A percentile compares a stretch with the other conserved stretches of the same genome.
phyloP scores from a whole-genome alignment of 257 asterid species.

The Primulina tabacum region DNA sequence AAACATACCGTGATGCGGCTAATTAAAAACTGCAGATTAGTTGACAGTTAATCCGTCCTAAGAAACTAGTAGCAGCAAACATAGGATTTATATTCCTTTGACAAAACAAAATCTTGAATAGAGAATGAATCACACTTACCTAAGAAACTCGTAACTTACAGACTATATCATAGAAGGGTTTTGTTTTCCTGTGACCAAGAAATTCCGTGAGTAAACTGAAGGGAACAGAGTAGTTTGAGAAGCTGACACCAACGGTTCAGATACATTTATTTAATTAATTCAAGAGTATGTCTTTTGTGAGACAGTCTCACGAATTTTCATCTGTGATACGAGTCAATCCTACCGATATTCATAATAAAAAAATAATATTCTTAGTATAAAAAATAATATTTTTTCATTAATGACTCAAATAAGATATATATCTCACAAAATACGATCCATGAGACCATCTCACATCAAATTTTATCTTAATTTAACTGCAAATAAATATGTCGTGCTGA shows the following conservation, averaged over 20 bases:
- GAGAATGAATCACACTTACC: slow-evolving; percentile 20
- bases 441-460: too few species aligned
- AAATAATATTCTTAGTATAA: too few species aligned
- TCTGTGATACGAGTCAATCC: too few species aligned
- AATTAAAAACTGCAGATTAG: slow-evolving; percentile 24
- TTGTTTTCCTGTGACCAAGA: background rate
- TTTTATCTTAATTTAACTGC: too few species aligned
- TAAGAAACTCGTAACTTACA: background rate
- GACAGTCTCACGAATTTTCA: too few species aligned
- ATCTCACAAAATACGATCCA: too few species aligned
- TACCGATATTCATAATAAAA: too few species aligned
- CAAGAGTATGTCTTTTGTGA: too few species aligned
- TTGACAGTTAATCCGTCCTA: background rate
- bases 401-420: too few species aligned
- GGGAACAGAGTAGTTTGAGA: slow-evolving; percentile 10
- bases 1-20: slow-evolving; percentile 24
- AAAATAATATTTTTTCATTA: too few species aligned
- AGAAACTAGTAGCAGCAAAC: background rate
- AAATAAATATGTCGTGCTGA: too few species aligned
- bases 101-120: background rate
- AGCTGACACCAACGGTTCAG: slow-evolving; percentile 7
- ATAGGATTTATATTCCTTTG: background rate
- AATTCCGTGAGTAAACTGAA: background rate
- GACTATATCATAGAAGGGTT: background rate
- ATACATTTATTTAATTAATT: background rate